phyloP scores from a whole-genome alignment of 106 monocot species.

The Allium sativum region DNA sequence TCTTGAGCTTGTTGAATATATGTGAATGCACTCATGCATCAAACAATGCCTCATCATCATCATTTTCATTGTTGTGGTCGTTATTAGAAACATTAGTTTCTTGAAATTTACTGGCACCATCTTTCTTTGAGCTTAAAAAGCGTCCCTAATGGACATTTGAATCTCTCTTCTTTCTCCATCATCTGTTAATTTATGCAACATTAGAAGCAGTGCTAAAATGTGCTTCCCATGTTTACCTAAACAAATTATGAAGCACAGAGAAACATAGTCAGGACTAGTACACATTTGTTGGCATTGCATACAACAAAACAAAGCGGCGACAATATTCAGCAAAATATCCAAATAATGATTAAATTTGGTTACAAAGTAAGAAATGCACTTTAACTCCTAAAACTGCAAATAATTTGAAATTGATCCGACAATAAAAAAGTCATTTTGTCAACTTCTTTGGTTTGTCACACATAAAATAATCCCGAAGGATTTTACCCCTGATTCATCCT shows the following conservation, averaged over 20 bases:
- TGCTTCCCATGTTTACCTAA: background rate
- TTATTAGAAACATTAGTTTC: conserved; percentile 18
- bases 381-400: too few species aligned
- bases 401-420: too few species aligned
- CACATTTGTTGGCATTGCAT: too few species aligned
- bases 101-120: conserved; percentile 14
- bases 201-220: background rate
- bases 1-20: conserved; percentile 65
- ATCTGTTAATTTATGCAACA: conserved; percentile 39
- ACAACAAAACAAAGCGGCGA: too few species aligned
- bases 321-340: too few species aligned
- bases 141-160: conserved; percentile 55
- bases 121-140: conserved; percentile 60
- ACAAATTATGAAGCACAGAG: background rate
- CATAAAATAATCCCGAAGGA: too few species aligned
- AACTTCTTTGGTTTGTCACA: too few species aligned
- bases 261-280: too few species aligned
- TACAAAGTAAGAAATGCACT: too few species aligned
- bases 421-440: too few species aligned
- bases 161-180: conserved; percentile 48
- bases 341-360: too few species aligned
- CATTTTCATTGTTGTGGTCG: conserved; percentile 25
- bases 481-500: conserved; percentile 25
- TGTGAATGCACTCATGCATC: conserved; percentile 70
- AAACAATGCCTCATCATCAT: conserved; percentile 56